These are phyloP conservation scores for Bruguiera gymnorhiza DNA, from an alignment of 345 rosid genomes.

Conservation along the genomic window DNA sequence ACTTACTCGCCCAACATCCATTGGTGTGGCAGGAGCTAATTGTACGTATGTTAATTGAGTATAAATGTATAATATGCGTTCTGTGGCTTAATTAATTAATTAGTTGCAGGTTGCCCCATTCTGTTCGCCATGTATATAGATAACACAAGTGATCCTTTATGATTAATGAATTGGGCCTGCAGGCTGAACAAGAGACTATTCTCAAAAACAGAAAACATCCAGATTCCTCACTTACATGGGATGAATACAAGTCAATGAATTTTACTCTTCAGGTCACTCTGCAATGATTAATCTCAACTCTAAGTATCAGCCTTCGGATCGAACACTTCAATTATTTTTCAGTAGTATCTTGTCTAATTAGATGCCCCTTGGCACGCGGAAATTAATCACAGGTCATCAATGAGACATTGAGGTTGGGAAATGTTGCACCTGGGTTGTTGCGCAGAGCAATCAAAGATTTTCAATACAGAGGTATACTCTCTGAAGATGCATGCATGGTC, in stretches of 20 bases:
- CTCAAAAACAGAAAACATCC: conserved; percentile 17
- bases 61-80: no score
- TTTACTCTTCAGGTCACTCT: conserved; percentile 31
- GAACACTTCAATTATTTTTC: no score
- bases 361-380: background rate
- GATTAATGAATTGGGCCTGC: background rate
- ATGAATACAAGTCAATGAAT: conserved; percentile 39
- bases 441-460: conserved; percentile 25
- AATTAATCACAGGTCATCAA: conserved; percentile 25
- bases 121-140: no score
- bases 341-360: no score
- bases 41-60: conserved; percentile 7
- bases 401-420: conserved; percentile 33
- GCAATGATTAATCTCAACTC: no score
- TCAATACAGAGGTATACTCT: conserved; percentile 17
- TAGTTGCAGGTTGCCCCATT: no score
- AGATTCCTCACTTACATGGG: conserved; percentile 31
- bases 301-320: no score
- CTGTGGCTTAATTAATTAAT: no score
- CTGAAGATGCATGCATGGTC: no score
- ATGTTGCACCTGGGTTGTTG: conserved; percentile 25
- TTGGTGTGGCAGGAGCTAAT: conserved; percentile 26
- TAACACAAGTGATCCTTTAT: no score
- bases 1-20: conserved; percentile 31
- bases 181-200: conserved; percentile 36